phyloP scores from a whole-genome alignment of 768 basidiomycete species.

The Neoboletus magnificus region DNA sequence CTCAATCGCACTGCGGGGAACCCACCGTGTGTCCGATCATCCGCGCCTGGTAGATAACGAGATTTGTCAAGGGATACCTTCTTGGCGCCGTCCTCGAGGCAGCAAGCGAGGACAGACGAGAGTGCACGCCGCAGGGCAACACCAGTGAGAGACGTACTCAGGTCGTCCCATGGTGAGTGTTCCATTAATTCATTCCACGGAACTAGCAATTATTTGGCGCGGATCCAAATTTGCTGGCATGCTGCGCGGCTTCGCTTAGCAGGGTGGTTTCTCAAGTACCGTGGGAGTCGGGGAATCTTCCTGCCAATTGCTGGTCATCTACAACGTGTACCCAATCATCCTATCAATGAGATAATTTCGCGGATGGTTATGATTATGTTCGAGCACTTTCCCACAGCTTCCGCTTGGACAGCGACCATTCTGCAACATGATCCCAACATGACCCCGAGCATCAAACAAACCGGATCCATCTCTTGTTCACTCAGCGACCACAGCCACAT shows the following conservation, averaged over 20 bases:
- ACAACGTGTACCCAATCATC: too few species aligned
- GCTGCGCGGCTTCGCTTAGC: slow-evolving; percentile 22
- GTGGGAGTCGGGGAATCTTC: too few species aligned
- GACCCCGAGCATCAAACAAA: too few species aligned
- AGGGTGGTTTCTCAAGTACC: too few species aligned
- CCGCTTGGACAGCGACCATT: too few species aligned
- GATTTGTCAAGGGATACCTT: slow-evolving; percentile 21
- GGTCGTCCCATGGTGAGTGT: slow-evolving; percentile 31
- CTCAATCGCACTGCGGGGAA: slow-evolving; percentile 11
- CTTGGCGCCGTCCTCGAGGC: slow-evolving; percentile 33
- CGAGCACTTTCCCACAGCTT: too few species aligned
- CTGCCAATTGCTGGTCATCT: too few species aligned
- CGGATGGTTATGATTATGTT: too few species aligned
- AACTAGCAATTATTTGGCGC: slow-evolving; percentile 20
- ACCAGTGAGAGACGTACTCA: slow-evolving; percentile 13
- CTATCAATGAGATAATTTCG: too few species aligned
- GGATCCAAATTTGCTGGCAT: slow-evolving; percentile 15
- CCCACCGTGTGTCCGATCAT: slow-evolving; percentile 19
- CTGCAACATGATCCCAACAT: too few species aligned
- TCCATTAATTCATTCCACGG: slow-evolving; percentile 29
- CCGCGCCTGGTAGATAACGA: slow-evolving; percentile 22
- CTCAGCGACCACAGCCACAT: too few species aligned
- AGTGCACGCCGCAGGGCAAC: slow-evolving; percentile 12
- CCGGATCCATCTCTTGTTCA: too few species aligned
- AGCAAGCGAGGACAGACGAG: slow-evolving; percentile 29